These are phyloP conservation scores for Medakamo hakoo DNA, from an alignment of 139 green algal genomes.

Conservation along the genomic window DNA sequence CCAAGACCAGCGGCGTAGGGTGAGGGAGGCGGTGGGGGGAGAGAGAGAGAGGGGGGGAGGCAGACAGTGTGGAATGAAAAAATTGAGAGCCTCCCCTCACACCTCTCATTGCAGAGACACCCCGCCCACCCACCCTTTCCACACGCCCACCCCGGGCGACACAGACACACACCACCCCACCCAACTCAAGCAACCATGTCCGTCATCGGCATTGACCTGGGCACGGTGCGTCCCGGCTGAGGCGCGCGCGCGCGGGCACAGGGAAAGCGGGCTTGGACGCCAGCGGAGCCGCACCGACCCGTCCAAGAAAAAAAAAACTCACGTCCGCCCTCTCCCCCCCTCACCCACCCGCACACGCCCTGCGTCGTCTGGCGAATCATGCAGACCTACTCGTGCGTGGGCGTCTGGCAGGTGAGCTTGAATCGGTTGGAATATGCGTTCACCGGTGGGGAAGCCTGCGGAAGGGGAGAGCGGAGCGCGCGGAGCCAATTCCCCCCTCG, in stretches of 20 bases:
- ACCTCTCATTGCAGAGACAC: background rate
- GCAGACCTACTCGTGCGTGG: background rate
- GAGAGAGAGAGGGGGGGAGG: background rate
- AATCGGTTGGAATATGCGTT: no score
- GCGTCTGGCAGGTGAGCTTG: background rate
- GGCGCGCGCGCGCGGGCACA: no score
- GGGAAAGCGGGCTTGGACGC: background rate
- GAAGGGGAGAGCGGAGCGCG: no score
- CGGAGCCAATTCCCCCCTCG: no score
- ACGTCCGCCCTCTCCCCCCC: background rate
- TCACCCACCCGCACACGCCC: background rate
- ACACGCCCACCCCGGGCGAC: background rate
- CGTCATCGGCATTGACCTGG: slow-evolving; percentile 53
- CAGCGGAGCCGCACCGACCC: background rate
- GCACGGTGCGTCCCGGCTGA: slow-evolving; percentile 39
- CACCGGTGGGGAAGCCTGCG: no score
- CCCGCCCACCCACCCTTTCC: background rate
- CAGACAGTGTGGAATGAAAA: background rate
- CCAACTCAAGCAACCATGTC: background rate
- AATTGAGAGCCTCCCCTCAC: background rate
- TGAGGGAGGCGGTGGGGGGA: no score
- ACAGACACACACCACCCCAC: background rate
- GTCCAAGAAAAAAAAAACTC: background rate
- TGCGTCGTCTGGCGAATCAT: background rate
- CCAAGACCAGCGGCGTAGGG: no score